phyloP scores from a whole-genome alignment of 2,329 filamentous ascomycete species.

The Emericellopsis atlantica region DNA sequence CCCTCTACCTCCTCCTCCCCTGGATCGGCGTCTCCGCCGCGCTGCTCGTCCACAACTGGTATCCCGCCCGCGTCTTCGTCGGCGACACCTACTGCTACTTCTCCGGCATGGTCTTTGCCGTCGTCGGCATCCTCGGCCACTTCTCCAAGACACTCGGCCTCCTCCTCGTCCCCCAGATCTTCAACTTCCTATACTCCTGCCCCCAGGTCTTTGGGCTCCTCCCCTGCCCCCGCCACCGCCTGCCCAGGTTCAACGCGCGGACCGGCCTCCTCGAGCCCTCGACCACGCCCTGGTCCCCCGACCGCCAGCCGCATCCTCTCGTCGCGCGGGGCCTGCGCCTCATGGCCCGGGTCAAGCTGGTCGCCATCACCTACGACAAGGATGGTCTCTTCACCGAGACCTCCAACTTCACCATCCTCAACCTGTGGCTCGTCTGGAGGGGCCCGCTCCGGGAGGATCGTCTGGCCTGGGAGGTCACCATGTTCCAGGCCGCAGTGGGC shows the following conservation, averaged over 20 bases:
- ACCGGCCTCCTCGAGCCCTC: conserved; percentile 81
- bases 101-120: conserved; percentile 96
- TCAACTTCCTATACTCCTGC: conserved; percentile 90
- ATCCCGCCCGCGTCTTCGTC: conserved; percentile 87
- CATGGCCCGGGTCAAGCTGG: conserved; percentile 53
- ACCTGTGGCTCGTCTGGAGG: conserved; percentile 92
- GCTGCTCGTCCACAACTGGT: conserved; percentile 87
- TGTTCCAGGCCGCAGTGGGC: conserved; percentile 66
- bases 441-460: conserved; percentile 82
- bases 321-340: conserved; percentile 54
- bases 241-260: conserved; percentile 77
- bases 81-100: conserved; percentile 99
- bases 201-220: conserved; percentile 86
- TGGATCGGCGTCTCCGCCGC: conserved; percentile 89
- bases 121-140: conserved; percentile 91
- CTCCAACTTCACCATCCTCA: conserved; percentile 85
- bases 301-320: conserved; percentile 53
- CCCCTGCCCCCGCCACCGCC: conserved; percentile 82
- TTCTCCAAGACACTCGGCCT: conserved; percentile 95
- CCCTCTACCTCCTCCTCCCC: conserved; percentile 83
- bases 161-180: conserved; percentile 82
- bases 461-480: conserved; percentile 66
- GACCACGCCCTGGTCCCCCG: conserved; percentile 58
- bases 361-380: conserved; percentile 55
- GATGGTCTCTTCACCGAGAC: conserved; percentile 64